A percentile compares a stretch with the other conserved stretches of the same genome.
Conservation (phyloP, 2,329 filamentous ascomycete species). For the Coniochaeta sp. region DNA sequence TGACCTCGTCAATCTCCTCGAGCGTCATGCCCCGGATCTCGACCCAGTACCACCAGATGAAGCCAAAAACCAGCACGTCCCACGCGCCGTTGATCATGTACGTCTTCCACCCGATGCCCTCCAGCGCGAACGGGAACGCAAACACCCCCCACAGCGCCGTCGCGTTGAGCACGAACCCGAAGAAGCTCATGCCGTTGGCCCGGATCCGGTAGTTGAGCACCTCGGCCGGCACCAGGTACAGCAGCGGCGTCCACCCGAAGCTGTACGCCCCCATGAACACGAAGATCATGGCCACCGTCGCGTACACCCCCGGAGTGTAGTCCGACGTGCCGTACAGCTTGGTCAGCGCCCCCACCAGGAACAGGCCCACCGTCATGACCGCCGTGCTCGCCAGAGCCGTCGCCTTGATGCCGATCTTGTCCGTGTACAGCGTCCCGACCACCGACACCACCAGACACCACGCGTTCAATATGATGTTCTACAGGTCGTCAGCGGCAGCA, state of each 20-base stretch:
- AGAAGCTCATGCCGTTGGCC: slow-evolving; percentile 22
- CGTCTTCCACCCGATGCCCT: slow-evolving; percentile 15
- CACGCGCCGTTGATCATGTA: slow-evolving; percentile 16
- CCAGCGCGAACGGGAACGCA: slow-evolving; percentile 12
- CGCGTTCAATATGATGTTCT: slow-evolving; percentile 2
- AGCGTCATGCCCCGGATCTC: slow-evolving; percentile 13
- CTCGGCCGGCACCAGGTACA: slow-evolving; percentile 3
- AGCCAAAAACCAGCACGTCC: slow-evolving; percentile 12
- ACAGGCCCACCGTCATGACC: slow-evolving; percentile 21
- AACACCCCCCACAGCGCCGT: slow-evolving; percentile 12
- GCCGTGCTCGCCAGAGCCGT: background rate
- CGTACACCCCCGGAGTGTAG: slow-evolving; percentile 6
- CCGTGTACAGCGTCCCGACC: background rate
- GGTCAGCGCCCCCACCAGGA: slow-evolving; percentile 31
- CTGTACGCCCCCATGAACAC: slow-evolving; percentile 5
- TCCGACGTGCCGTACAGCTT: slow-evolving; percentile 15
- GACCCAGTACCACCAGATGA: slow-evolving; percentile 12
- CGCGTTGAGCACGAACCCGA: slow-evolving; percentile 5
- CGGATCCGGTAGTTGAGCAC: slow-evolving; percentile 8
- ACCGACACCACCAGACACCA: background rate
- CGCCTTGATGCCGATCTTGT: slow-evolving; percentile 1
- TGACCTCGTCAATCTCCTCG: slow-evolving; percentile 15
- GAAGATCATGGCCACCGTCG: slow-evolving; percentile 3
- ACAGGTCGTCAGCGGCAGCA: background rate
- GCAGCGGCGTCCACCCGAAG: slow-evolving; percentile 3